Base-by-base conservation (phyloP, 257 asterid species). In the Penstemon davidsonii region DNA sequence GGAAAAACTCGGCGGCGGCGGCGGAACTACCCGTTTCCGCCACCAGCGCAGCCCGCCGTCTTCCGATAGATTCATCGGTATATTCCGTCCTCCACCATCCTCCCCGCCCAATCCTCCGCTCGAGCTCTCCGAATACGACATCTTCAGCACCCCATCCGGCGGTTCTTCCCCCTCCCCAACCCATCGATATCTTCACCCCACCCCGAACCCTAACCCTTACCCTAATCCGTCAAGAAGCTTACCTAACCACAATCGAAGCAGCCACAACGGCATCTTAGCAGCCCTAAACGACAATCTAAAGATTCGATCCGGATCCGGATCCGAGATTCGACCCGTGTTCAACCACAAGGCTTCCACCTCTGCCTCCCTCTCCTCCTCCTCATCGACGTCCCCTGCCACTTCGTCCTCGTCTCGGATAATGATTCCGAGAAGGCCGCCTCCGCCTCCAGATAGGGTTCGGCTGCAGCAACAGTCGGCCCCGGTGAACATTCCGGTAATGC, bases 121-220 rank as follows among this genome's bases (percentile, higher is more conserved):
- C 64, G 95, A 88, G 56, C 88, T 88, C 42, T 78, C 84, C 50
- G 95, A 88, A 44, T 72, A 82, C 52, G 95, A 88, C 52, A 84
- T 88, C 59, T 88, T 88, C 79, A 73, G 73, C 72, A 43, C 73
- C 5, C 64, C 83, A 4, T 72, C 84, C 3, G 84, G 69, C 7
- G 19, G 64, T 68, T 55, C 78, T 8, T 52, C 79, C 3, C 66
- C 80, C 25, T 68, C 77, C 41, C 75, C 80, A 41, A 42, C 78
- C 50, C 70, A 67, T 12, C 62, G 57, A n/a, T 58, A 72, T 68
- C 51, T 74, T 0, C 39, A 52, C 65, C 73, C 78, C 3, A 58
- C 40, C 45, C 63, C 67, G 9, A 62, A 44, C 15, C 62, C 60
- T 13, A 62, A 72, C 63, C 51, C 75, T 0, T 33, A 52, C 65